phyloP scores from a whole-genome alignment of 2,329 filamentous ascomycete genomes.

The Claviceps cyperi region DNA sequence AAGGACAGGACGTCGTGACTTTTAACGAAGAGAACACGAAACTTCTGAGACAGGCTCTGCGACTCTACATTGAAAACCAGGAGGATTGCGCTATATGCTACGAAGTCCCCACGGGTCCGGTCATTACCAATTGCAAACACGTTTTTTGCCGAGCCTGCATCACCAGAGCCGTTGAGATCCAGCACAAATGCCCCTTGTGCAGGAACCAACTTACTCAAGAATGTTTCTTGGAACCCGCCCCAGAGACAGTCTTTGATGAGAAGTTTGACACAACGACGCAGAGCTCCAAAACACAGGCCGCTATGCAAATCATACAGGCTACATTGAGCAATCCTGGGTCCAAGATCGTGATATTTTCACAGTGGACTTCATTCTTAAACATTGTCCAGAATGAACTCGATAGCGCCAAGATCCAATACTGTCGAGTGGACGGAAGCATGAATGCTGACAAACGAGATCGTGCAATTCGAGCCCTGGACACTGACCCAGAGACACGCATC shows the following conservation, averaged over 20 bases:
- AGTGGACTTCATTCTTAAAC: conserved; percentile 63
- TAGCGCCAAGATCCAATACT: conserved; percentile 44
- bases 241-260: conserved; percentile 33
- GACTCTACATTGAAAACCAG: conserved; percentile 62
- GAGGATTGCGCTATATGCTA: conserved; percentile 78
- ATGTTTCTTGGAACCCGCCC: conserved; percentile 49
- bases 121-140: conserved; percentile 79
- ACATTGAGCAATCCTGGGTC: conserved; percentile 47
- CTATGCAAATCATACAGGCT: conserved; percentile 61
- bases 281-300: conserved; percentile 70
- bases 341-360: conserved; percentile 61
- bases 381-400: conserved; percentile 56
- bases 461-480: conserved; percentile 52
- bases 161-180: conserved; percentile 54
- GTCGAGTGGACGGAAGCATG: conserved; percentile 74
- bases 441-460: conserved; percentile 52
- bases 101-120: conserved; percentile 53
- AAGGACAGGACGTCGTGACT: conserved; percentile 50
- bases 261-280: conserved; percentile 48
- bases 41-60: conserved; percentile 60
- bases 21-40: conserved; percentile 58
- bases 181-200: conserved; percentile 76
- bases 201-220: conserved; percentile 50
- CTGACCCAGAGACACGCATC: conserved; percentile 52
- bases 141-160: conserved; percentile 66